Base-by-base conservation (phyloP, 306 rosid genomes). In the Argentina anserina region DNA sequence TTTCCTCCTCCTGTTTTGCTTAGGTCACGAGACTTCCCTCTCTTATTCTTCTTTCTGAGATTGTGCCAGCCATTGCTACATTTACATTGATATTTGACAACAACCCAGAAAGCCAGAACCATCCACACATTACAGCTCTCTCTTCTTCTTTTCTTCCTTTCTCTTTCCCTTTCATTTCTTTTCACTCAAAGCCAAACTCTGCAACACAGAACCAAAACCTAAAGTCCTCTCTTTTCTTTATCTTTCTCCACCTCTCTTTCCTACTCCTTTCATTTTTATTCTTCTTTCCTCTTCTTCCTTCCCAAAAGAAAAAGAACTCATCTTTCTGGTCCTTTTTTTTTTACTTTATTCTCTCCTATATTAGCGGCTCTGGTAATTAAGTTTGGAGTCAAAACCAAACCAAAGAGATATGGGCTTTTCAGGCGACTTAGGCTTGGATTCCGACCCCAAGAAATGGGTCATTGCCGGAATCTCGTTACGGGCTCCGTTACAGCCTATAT, bases 401-500 rank as follows among this genome's bases (percentile, higher is more conserved):
- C 0, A 73, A 68, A 76, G 70, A 70, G 65, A 88, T n/a, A n/a
- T 93, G 98, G 96, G 92, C 34, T 72, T 87, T 75, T 78, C 93
- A 0, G 87, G 84, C 42, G 90, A 79, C 21, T 73, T 82, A 71
- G 75, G 72, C 29, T 65, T 83, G 23, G 92, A 85, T 21, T 59
- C 88, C 28, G 92, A 86, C 18, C 58, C 69, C 25, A 78, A 80
- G 72, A 90, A 88, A 76, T 86, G 97, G 96, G 88, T 80, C 50
- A 78, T 93, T 17, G 84, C 89, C 37, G 97, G 90, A 75, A 87
- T 89, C 41, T 68, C 86, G 9, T 69, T 81, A 25, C 85, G 89
- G 31, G 65, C 85, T 15, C 96, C 96, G 13, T 76, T 93, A 63
- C 81, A 87, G 85, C 91, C 90, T 1, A 77, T 93, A 66, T 82